Percentiles rank a stretch among this genome's conserved stretches.
Conservation (phyloP, 2,329 filamentous ascomycete species). For the Colletotrichum limetticola region DNA sequence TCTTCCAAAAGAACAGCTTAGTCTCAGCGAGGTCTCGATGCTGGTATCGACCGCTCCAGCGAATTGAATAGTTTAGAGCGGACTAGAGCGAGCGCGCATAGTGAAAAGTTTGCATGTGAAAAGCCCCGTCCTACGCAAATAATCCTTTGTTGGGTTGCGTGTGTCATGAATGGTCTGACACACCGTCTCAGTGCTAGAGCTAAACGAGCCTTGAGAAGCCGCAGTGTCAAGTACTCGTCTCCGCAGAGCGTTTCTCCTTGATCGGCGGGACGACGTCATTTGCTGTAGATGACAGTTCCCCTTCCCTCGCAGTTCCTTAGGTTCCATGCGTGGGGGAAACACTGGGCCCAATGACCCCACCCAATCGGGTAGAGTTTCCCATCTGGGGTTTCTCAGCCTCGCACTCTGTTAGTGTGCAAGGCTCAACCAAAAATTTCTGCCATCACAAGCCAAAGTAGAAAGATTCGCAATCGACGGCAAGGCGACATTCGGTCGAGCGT, state of each 20-base stretch:
- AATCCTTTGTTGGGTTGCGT: background rate
- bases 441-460: background rate
- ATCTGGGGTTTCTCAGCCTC: conserved; percentile 26
- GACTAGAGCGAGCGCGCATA: background rate
- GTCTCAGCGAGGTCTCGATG: conserved; percentile 32
- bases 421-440: conserved; percentile 14
- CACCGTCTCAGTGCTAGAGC: conserved; percentile 21
- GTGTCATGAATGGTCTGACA: conserved; percentile 20
- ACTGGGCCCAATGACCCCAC: conserved; percentile 5
- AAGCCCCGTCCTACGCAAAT: background rate
- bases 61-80: conserved; percentile 34
- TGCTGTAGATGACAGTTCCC: background rate
- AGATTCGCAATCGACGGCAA: background rate
- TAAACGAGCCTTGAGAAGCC: background rate
- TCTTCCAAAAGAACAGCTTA: conserved; percentile 17
- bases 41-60: conserved; percentile 31
- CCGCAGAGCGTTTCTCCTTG: background rate
- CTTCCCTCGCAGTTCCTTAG: background rate
- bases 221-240: background rate
- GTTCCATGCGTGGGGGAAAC: conserved; percentile 4
- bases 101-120: conserved; percentile 10
- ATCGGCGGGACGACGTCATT: conserved; percentile 27
- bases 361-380: conserved; percentile 16
- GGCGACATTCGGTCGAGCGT: background rate
- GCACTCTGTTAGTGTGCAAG: conserved; percentile 6